Conservation (phyloP, 2,329 filamentous ascomycete genomes). For the Cryphonectria carpinicola region DNA sequence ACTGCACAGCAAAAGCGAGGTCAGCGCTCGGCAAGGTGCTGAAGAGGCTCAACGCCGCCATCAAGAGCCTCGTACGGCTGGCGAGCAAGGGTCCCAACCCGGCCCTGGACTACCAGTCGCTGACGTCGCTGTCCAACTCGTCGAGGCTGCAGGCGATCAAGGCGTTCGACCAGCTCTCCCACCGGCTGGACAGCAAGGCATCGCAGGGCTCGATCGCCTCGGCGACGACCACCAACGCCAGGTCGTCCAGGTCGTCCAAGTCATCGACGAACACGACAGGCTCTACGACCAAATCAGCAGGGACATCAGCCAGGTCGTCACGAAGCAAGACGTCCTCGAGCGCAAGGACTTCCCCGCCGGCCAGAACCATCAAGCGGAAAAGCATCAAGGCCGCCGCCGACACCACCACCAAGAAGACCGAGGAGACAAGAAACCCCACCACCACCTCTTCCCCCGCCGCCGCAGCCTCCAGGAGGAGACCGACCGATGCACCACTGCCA, state of each 20-base stretch:
- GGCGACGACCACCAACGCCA: background rate
- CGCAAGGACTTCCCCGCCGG: background rate
- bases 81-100: slow-evolving; percentile 40
- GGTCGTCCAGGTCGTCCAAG: slow-evolving; percentile 12
- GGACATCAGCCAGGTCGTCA: background rate
- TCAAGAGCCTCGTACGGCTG: slow-evolving; percentile 45
- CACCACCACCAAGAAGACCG: background rate
- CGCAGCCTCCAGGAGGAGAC: background rate
- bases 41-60: slow-evolving; percentile 47
- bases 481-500: background rate
- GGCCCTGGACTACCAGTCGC: slow-evolving; percentile 49
- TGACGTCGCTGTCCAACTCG: slow-evolving; percentile 51
- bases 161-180: slow-evolving; percentile 53
- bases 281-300: background rate
- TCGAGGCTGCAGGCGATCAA: slow-evolving; percentile 53
- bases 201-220: slow-evolving; percentile 30
- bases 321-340: background rate
- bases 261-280: slow-evolving; percentile 20
- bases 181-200: slow-evolving; percentile 35
- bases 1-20: slow-evolving; percentile 33
- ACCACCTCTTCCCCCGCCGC: background rate
- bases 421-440: background rate
- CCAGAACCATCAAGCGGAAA: background rate
- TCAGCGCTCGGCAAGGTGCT: slow-evolving; percentile 47
- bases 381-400: background rate